These are phyloP conservation scores for Porphyrellus cyaneotinctus DNA, from an alignment of 768 basidiomycete species.

Conservation along the genomic window DNA sequence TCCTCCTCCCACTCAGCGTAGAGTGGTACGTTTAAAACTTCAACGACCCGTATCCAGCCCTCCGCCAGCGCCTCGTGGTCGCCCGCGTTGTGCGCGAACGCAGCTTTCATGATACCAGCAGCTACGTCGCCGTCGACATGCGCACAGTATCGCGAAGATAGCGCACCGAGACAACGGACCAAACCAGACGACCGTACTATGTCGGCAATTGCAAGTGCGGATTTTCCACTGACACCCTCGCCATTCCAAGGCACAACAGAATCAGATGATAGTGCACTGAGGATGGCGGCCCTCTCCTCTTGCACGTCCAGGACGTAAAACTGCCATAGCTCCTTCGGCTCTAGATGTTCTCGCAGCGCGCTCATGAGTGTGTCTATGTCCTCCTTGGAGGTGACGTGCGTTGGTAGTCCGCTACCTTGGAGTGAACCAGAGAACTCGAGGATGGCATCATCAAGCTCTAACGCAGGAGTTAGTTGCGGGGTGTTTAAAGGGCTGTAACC, in stretches of 20 bases:
- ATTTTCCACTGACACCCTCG: slow-evolving; percentile 52
- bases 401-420: slow-evolving; percentile 65
- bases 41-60: slow-evolving; percentile 74
- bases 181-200: slow-evolving; percentile 51
- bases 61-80: slow-evolving; percentile 56
- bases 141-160: slow-evolving; percentile 66
- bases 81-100: slow-evolving; percentile 44
- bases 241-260: slow-evolving; percentile 58
- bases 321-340: slow-evolving; percentile 79
- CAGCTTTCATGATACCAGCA: slow-evolving; percentile 72
- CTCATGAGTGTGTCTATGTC: slow-evolving; percentile 68
- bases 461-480: slow-evolving; percentile 87
- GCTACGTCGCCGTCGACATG: slow-evolving; percentile 59
- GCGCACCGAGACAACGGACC: slow-evolving; percentile 55
- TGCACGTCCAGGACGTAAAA: slow-evolving; percentile 85
- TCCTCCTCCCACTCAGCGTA: slow-evolving; percentile 89
- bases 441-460: slow-evolving; percentile 87
- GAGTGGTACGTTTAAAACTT: slow-evolving; percentile 83
- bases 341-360: slow-evolving; percentile 59
- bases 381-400: slow-evolving; percentile 51
- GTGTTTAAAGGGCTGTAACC: slow-evolving; percentile 90
- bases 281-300: slow-evolving; percentile 56
- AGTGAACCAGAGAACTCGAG: slow-evolving; percentile 74
- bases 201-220: slow-evolving; percentile 60
- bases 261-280: slow-evolving; percentile 27